phyloP scores from a whole-genome alignment of 148 eudicot species.

The Rhododendron ferrugineum region DNA sequence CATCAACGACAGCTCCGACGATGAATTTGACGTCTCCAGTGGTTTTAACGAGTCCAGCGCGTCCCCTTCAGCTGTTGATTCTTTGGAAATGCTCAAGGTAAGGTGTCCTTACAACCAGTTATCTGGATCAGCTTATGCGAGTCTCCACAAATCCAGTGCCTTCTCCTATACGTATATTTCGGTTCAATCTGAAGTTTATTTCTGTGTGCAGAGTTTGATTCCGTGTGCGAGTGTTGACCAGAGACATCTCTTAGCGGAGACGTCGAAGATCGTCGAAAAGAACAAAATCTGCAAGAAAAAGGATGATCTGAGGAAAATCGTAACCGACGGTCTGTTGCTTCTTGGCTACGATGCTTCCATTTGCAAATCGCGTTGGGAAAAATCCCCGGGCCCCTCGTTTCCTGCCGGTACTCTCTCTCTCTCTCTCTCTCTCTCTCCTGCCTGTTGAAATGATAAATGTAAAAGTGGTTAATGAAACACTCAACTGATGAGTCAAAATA shows the following conservation, averaged over 20 bases:
- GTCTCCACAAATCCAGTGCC: no score
- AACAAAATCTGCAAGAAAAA: conserved; percentile 41
- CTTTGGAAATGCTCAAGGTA: conserved; percentile 51
- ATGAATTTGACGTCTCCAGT: conserved; percentile 38
- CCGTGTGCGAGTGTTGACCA: conserved; percentile 42
- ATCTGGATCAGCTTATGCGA: no score
- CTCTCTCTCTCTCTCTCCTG: not conserved
- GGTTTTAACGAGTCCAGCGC: conserved; percentile 23
- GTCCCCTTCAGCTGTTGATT: conserved; percentile 22
- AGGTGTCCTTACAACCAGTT: not conserved
- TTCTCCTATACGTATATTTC: no score
- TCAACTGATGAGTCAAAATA: no score
- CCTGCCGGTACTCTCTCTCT: conserved; percentile 40
- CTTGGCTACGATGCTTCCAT: conserved; percentile 48
- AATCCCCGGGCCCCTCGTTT: conserved; percentile 23
- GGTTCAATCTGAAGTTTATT: not conserved
- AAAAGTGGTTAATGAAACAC: not conserved
- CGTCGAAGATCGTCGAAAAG: conserved; percentile 47
- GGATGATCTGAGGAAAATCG: conserved; percentile 42
- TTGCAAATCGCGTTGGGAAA: conserved; percentile 69
- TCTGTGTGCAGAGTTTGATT: conserved; percentile 40
- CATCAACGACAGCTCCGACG: conserved; percentile 53
- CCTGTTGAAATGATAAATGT: not conserved
- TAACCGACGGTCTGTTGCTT: conserved; percentile 32
- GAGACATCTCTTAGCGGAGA: conserved; percentile 56